phyloP scores from a whole-genome alignment of 306 rosid genomes.

The Trifolium pratense region DNA sequence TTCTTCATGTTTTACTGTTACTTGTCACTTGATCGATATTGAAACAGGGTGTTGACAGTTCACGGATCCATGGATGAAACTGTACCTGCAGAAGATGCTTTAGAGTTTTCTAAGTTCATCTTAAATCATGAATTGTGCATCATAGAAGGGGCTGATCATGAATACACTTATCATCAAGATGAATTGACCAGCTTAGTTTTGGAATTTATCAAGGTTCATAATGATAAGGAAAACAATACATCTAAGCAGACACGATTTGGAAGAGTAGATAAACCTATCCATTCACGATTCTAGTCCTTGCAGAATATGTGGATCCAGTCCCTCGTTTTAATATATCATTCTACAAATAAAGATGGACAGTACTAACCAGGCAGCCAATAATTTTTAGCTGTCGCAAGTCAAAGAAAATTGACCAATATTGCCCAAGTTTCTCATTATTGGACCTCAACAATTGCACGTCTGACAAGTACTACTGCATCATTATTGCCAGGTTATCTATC shows the following conservation, averaged over 20 bases:
- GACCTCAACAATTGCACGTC: slow-evolving; percentile 19
- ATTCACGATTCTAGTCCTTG: slow-evolving; percentile 58
- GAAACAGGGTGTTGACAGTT: slow-evolving; percentile 76
- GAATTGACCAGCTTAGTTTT: slow-evolving; percentile 64
- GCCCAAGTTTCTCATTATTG: slow-evolving; percentile 27
- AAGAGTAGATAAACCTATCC: slow-evolving; percentile 41
- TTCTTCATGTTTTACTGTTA: slow-evolving; percentile 25
- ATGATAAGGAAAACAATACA: slow-evolving; percentile 38
- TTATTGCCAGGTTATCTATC: slow-evolving; percentile 14
- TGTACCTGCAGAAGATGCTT: slow-evolving; percentile 75
- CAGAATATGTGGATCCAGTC: slow-evolving; percentile 15
- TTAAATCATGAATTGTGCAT: slow-evolving; percentile 69
- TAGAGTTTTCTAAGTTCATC: slow-evolving; percentile 66
- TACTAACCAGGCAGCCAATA: slow-evolving; percentile 5
- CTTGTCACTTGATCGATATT: slow-evolving; percentile 30
- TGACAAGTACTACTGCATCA: slow-evolving; percentile 11
- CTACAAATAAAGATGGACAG: slow-evolving; percentile 26
- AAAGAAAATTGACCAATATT: slow-evolving; percentile 35
- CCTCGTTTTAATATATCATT: slow-evolving; percentile 20
- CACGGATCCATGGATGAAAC: slow-evolving; percentile 86
- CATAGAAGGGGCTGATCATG: slow-evolving; percentile 88
- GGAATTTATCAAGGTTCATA: slow-evolving; percentile 57
- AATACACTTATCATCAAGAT: slow-evolving; percentile 65
- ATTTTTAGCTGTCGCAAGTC: neutral
- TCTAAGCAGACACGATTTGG: slow-evolving; percentile 34